phyloP scores from a whole-genome alignment of 2,329 filamentous ascomycete species.

The Rhynchosporium agropyri region DNA sequence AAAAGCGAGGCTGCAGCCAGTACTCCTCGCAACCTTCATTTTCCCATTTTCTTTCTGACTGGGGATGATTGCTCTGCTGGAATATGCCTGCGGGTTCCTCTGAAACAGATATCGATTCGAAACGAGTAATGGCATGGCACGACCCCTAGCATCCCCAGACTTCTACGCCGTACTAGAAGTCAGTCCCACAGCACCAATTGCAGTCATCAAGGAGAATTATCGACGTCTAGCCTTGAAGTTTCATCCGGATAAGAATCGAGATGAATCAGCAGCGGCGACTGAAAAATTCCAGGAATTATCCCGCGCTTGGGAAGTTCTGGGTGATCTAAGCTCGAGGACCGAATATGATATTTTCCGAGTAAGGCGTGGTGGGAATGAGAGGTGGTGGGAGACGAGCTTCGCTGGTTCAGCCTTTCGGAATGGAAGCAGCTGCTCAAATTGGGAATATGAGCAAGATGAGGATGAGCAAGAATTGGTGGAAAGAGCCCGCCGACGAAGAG shows the following conservation, averaged over 20 bases:
- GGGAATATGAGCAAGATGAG: slow-evolving; percentile 13
- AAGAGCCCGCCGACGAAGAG: slow-evolving; percentile 22
- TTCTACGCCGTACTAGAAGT: slow-evolving; percentile 33
- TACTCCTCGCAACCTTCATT: not conserved
- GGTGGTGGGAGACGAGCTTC: slow-evolving; percentile 15
- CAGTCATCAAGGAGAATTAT: slow-evolving; percentile 30
- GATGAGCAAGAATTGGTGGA: slow-evolving; percentile 16
- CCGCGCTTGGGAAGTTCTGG: slow-evolving; percentile 34
- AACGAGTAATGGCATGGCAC: slow-evolving; percentile 26
- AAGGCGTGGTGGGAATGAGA: slow-evolving; percentile 13
- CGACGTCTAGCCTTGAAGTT: slow-evolving; percentile 30
- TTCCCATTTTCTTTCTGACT: not conserved
- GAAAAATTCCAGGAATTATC: slow-evolving; percentile 28
- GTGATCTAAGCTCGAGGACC: slow-evolving; percentile 26
- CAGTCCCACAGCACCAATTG: slow-evolving; percentile 24
- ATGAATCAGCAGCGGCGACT: slow-evolving; percentile 22
- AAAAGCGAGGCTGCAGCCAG: slow-evolving; percentile 11
- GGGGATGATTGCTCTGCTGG: not conserved
- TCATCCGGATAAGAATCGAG: slow-evolving; percentile 35
- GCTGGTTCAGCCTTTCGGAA: not conserved
- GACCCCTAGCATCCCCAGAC: slow-evolving; percentile 26
- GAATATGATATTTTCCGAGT: slow-evolving; percentile 31
- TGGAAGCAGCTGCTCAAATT: slow-evolving; percentile 2
- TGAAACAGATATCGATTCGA: not conserved
- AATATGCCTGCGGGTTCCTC: slow-evolving; percentile 1